Evolutionary conservation across 345 rosid genomes (phyloP), one percentile per base, ranked within the genome.

Genomic region (Camelina sativa): DNA sequence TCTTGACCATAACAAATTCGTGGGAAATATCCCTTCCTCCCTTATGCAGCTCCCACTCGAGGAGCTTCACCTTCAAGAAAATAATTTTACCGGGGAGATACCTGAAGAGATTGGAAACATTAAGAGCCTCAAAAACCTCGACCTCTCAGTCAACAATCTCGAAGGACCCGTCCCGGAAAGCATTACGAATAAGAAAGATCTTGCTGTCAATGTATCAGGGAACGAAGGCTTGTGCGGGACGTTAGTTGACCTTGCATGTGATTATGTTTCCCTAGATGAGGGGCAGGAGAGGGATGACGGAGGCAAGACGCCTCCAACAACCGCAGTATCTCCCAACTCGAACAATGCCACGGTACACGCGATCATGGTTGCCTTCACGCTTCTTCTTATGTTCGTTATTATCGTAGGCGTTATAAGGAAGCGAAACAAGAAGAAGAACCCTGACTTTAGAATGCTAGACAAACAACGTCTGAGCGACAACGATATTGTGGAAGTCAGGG

Each of bases 11-110:
- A 90, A 95, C 75, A 40, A 79, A 9, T 85, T 95, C 78, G 40
- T 70, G 0, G 99, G 97, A 0, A 56, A 69, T 1, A 82, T 92
- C 4, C 97, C 97, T 5, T 54, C 72, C 4, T 87, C 97, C 0
- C 2, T 87, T 11, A 48, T 71, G 56, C 61, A 69, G 15, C 75
- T 91, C 13, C 79, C 81, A 80, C 84, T 94, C 20, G 72, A 34
- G 35, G 95, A 88, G 76, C 80, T 91, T 53, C 91, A 94, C 71
- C 78, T 91, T 12, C 91, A 94, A 76, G 62, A 52, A 5, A 91
- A 94, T 71, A 75, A 48, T 2, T 88, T 91, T 72, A 76, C 96
- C 2, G 97, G 98, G 32, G 3, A 37, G 32, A 82, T 94, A 57
- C 97, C 95, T 8, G 56, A 74, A 13, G 30, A 81, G 61, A 76